Evolutionary conservation across 345 rosid species (phyloP).

Genomic region (Chamaenerion angustifolium): DNA sequence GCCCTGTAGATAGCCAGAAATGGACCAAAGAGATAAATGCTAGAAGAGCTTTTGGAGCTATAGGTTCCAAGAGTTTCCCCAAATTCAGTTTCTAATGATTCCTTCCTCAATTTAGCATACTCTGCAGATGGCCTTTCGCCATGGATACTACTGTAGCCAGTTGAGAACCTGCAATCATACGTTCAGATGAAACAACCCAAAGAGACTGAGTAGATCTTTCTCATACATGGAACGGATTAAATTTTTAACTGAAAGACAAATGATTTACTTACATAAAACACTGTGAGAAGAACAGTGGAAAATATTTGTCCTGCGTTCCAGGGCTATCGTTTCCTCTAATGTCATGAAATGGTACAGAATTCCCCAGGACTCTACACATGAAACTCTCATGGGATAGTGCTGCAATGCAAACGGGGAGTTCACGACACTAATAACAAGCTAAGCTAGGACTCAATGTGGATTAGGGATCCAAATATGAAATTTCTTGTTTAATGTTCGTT

Average conservation of each 20-base stretch:
- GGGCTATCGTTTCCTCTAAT: constrained; percentile 10
- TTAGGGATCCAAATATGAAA: no score
- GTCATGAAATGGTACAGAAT: constrained; percentile 6
- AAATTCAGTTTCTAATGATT: constrained; percentile 89
- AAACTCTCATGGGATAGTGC: constrained; percentile 17
- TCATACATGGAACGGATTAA: not conserved
- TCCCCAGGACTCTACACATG: constrained; percentile 8
- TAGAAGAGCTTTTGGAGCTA: constrained; percentile 50
- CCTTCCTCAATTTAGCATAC: constrained; percentile 84
- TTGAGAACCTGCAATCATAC: constrained; percentile 35
- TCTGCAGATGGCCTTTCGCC: constrained; percentile 71
- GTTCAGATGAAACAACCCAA: not conserved
- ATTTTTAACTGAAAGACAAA: not conserved
- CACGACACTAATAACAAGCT: not conserved
- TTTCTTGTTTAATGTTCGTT: no score
- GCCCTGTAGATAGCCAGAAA: constrained; percentile 87
- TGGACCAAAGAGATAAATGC: constrained; percentile 58
- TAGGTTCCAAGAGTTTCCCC: constrained; percentile 54
- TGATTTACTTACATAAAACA: constrained; percentile 30
- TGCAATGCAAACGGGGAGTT: constrained; percentile 12
- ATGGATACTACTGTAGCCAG: constrained; percentile 55
- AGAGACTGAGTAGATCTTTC: not conserved
- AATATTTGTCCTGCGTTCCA: constrained; percentile 15
- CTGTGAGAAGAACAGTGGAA: constrained; percentile 17
- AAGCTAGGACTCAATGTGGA: no score